Conservation (phyloP, 116 monocot species). For the Dioscorea cayenensis region DNA sequence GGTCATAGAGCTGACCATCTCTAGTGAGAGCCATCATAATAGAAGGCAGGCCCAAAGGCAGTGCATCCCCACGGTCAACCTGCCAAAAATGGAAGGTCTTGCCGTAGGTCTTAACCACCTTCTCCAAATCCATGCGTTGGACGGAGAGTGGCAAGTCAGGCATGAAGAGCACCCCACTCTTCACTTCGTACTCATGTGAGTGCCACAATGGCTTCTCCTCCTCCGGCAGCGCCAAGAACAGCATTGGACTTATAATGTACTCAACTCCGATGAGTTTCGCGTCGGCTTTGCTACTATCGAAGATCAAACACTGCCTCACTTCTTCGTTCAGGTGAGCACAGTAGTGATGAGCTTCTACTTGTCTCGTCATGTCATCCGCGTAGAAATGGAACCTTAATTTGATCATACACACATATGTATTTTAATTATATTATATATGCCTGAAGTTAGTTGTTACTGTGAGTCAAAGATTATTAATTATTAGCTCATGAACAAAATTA, state of each 20-base stretch:
- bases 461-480: no score
- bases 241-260: slow-evolving; percentile 46
- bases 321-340: slow-evolving; percentile 83
- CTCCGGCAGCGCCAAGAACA: slow-evolving; percentile 69
- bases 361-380: slow-evolving; percentile 74
- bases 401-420: neutral
- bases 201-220: slow-evolving; percentile 89
- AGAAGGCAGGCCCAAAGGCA: slow-evolving; percentile 52
- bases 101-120: slow-evolving; percentile 66
- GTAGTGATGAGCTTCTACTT: slow-evolving; percentile 90
- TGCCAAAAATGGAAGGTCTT: slow-evolving; percentile 94
- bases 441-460: no score
- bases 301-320: slow-evolving; percentile 79
- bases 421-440: no score
- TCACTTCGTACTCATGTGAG: slow-evolving; percentile 89
- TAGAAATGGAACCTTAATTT: slow-evolving; percentile 68
- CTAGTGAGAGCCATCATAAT: slow-evolving; percentile 77
- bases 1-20: slow-evolving; percentile 53
- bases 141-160: slow-evolving; percentile 45
- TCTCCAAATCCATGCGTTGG: slow-evolving; percentile 51
- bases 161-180: slow-evolving; percentile 69
- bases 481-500: no score
- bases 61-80: slow-evolving; percentile 51
- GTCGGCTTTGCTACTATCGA: slow-evolving; percentile 40
- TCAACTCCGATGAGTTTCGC: slow-evolving; percentile 79